These are phyloP conservation scores for Candida ipomoeae DNA, from an alignment of 805 yeast species.

Conservation along the genomic window DNA sequence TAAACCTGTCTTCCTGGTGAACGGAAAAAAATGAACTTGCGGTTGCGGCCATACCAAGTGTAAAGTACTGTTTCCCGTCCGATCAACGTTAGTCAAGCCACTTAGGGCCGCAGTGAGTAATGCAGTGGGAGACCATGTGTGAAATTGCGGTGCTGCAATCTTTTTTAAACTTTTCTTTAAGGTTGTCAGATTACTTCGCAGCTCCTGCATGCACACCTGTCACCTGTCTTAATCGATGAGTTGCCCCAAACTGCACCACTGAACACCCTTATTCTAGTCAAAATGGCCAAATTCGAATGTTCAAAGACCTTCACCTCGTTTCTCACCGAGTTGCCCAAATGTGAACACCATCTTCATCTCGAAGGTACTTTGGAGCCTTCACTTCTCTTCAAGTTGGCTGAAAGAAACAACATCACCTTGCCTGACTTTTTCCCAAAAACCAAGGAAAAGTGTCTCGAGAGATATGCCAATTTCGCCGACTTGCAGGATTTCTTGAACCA, in stretches of 20 bases:
- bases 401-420: slow-evolving; percentile 55
- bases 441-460: slow-evolving; percentile 47
- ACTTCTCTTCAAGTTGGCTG: slow-evolving; percentile 62
- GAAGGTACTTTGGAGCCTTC: slow-evolving; percentile 84
- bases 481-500: slow-evolving; percentile 75
- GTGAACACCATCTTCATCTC: slow-evolving; percentile 82
- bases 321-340: slow-evolving; percentile 70
- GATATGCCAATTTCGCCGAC: slow-evolving; percentile 61
- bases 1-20: neutral
- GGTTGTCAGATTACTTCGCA: neutral
- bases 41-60: neutral
- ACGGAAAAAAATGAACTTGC: neutral
- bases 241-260: neutral
- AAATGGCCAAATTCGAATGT: slow-evolving; percentile 14
- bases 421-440: slow-evolving; percentile 63
- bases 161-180: neutral
- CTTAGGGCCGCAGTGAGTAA: too few relatives aligned
- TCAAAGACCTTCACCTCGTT: slow-evolving; percentile 40
- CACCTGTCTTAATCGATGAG: neutral
- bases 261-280: neutral
- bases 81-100: too few relatives aligned
- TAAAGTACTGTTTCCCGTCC: too few relatives aligned
- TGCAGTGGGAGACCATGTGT: too few relatives aligned
- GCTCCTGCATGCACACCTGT: neutral
- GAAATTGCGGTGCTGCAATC: too few relatives aligned